Conservation (phyloP, 129 eudicot species). For the Flaveria linearis region DNA sequence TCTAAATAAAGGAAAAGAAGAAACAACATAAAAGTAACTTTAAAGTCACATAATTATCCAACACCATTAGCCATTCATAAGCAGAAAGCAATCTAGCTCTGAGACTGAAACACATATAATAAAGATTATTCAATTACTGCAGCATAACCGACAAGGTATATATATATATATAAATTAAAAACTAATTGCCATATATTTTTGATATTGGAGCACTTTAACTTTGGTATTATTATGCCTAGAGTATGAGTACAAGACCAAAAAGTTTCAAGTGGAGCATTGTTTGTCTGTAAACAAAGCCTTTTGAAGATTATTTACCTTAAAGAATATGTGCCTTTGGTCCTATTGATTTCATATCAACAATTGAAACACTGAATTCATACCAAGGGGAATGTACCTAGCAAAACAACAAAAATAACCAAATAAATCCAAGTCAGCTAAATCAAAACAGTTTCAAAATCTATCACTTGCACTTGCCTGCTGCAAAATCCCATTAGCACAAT, state of each 20-base stretch:
- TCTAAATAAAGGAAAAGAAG: constrained; percentile 26
- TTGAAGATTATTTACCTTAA: constrained; percentile 34
- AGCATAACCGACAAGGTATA: constrained; percentile 30
- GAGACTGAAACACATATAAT: constrained; percentile 24
- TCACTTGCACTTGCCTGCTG: constrained; percentile 28
- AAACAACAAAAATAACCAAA: constrained; percentile 41
- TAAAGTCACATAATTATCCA: constrained; percentile 34
- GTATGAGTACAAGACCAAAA: constrained; percentile 40
- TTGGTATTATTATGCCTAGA: constrained; percentile 30
- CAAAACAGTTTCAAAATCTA: constrained; percentile 3
- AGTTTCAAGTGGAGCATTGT: constrained; percentile 44
- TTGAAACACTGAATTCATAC: constrained; percentile 31
- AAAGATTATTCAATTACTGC: constrained; percentile 25
- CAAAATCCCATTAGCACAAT: constrained; percentile 13
- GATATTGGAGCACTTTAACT: constrained; percentile 34
- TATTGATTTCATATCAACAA: constrained; percentile 17
- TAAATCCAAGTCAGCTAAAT: constrained; percentile 29
- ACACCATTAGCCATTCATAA: constrained; percentile 24
- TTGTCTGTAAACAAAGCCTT: constrained; percentile 31
- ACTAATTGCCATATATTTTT: constrained; percentile 19
- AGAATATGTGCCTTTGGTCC: constrained; percentile 29
- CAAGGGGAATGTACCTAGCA: constrained; percentile 34
- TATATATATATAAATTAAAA: constrained; percentile 17
- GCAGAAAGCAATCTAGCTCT: constrained; percentile 10
- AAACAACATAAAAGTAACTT: constrained; percentile 36